A percentile compares a stretch with the other conserved stretches of the same genome.
phyloP scores from a whole-genome alignment of 768 basidiomycete species.

The Panellus pusillus region DNA sequence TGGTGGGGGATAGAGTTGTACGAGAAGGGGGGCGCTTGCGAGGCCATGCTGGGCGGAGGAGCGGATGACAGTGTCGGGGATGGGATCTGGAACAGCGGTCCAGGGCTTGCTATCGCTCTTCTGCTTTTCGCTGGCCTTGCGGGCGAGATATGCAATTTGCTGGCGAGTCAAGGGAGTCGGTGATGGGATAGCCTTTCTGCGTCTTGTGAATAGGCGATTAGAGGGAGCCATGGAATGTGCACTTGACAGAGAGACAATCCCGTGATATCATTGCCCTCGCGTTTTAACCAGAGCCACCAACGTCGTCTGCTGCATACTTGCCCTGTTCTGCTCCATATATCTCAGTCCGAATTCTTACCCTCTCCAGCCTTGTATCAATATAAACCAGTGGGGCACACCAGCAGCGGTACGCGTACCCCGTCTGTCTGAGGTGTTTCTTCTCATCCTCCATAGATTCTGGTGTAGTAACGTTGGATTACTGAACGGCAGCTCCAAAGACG shows the following conservation, averaged over 20 bases:
- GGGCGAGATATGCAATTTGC: constrained; percentile 18
- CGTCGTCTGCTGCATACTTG: no score
- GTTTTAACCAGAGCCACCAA: no score
- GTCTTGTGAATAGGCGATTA: constrained; percentile 20
- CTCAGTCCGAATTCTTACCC: neutral
- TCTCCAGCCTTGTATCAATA: neutral
- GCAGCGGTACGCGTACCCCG: neutral
- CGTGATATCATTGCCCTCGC: no score
- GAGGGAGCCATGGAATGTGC: neutral
- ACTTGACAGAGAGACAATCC: constrained; percentile 1
- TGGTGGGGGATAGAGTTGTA: neutral
- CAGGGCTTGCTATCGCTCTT: constrained; percentile 24
- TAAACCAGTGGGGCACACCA: neutral
- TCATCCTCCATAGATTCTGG: neutral
- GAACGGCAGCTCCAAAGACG: neutral
- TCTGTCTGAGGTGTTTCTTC: neutral
- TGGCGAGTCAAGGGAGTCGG: constrained; percentile 13
- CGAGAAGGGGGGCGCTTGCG: constrained; percentile 15
- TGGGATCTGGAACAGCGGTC: constrained; percentile 49
- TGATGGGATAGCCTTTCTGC: constrained; percentile 16
- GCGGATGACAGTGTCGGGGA: constrained; percentile 43
- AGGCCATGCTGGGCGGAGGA: constrained; percentile 31
- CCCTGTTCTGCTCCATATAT: no score
- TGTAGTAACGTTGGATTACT: neutral
- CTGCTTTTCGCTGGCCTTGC: constrained; percentile 19